These are phyloP conservation scores for Scedosporium aurantiacum DNA, from an alignment of 2,329 filamentous ascomycete species.

Conservation along the genomic window DNA sequence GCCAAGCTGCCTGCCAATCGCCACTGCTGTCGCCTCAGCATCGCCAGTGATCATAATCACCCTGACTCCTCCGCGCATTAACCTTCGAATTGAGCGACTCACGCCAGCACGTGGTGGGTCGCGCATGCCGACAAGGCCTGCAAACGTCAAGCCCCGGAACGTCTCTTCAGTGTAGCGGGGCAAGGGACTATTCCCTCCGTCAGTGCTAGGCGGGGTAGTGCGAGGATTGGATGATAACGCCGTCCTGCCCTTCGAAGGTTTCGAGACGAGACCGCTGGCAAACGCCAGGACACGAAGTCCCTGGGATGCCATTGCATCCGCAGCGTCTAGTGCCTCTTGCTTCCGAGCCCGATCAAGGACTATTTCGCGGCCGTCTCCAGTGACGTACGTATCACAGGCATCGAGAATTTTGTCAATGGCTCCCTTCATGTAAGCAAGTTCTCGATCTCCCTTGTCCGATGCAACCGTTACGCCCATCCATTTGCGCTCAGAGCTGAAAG, in stretches of 20 bases:
- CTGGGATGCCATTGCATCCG: slow-evolving; percentile 77
- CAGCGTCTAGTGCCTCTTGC: slow-evolving; percentile 65
- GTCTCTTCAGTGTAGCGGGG: slow-evolving; percentile 51
- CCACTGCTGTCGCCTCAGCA: slow-evolving; percentile 85
- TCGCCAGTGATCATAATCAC: slow-evolving; percentile 99
- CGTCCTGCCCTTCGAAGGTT: slow-evolving; percentile 30
- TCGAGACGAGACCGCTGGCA: slow-evolving; percentile 65
- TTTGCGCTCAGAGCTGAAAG: slow-evolving; percentile 94
- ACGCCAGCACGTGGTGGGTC: slow-evolving; percentile 89
- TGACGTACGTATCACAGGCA: slow-evolving; percentile 83
- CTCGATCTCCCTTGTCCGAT: slow-evolving; percentile 49
- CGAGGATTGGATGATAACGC: slow-evolving; percentile 30
- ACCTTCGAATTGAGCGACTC: slow-evolving; percentile 71
- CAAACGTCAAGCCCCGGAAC: slow-evolving; percentile 78
- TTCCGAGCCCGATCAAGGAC: slow-evolving; percentile 67
- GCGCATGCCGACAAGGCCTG: slow-evolving; percentile 91
- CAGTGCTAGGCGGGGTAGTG: slow-evolving; percentile 34
- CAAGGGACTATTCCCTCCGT: slow-evolving; percentile 25
- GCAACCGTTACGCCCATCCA: slow-evolving; percentile 97
- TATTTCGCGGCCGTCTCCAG: slow-evolving; percentile 74
- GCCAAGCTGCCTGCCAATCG: slow-evolving; percentile 88
- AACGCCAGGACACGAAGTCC: slow-evolving; percentile 87
- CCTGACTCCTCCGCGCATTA: slow-evolving; percentile 90
- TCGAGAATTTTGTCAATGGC: slow-evolving; percentile 78
- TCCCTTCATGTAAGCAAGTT: slow-evolving; percentile 91